Evolutionary conservation across 2,329 filamentous ascomycete species (phyloP), one percentile per base, ranked within the genome.

Genomic region (Metarhizium guizhouense): DNA sequence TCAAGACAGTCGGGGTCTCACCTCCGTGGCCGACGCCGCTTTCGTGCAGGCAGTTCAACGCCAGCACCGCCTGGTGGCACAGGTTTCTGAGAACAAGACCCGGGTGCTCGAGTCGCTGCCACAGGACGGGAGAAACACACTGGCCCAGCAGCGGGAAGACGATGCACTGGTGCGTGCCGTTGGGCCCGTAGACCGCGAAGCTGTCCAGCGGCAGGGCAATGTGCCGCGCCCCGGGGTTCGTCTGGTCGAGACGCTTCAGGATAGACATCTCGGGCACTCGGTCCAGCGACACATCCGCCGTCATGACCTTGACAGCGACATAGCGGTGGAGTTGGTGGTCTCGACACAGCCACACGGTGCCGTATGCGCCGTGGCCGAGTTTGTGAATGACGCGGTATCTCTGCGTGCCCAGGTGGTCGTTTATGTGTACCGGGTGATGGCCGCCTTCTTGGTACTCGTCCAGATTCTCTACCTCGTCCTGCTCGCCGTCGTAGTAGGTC

Each of bases 351-450:
- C 72, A 78, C 49, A 77, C 70, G 7, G 73, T 78, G 6, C 72
- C 72, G 60, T 64, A 74, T 6, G 70, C 70, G 29, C 75, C 74
- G 54, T 62, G 71, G 36, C 74, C 73, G 38, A 77, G 61, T 62
- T 78, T 78, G 54, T 75, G 69, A 52, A 73, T 59, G 49, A 77
- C 63, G 47, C 66, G 65, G 58, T 78, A 79, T 16, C 70, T 67
- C 10, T 64, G 68, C 55, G 68, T 32, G n/a, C 54, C 58, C 14
- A 63, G 43, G 55, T 72, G 70, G 50, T 77, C 71, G 13, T 70
- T 70, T 6, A 78, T 63, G 36, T 64, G 67, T 5, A 74, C 65
- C 2, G 75, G 74, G 62, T 77, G 72, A 57, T 70, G 75, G n/a
- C 72, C 72, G 8, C 72, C 71, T 8, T 63, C 59, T 20, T 62